phyloP scores from a whole-genome alignment of 208 protist genomes.

The Entamoeba moshkovskii region DNA sequence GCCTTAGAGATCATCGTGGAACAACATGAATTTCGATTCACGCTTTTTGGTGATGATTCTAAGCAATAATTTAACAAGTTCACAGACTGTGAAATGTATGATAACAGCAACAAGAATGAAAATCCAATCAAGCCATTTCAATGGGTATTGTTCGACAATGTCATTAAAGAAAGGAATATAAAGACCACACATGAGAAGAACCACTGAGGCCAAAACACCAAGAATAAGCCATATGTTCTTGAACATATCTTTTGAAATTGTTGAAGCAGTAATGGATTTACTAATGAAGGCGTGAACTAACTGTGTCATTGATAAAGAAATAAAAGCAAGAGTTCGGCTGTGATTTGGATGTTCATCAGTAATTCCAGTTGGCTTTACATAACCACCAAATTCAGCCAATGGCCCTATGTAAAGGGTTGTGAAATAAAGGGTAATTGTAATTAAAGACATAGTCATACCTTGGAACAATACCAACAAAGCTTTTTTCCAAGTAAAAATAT shows the following conservation, averaged over 20 bases:
- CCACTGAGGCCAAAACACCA: background rate
- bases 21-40: background rate
- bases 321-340: background rate
- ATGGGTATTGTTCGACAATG: background rate
- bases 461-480: background rate
- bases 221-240: background rate
- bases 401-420: background rate
- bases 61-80: background rate
- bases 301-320: background rate
- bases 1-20: background rate
- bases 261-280: background rate
- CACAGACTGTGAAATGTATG: background rate
- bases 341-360: background rate
- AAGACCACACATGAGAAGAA: background rate
- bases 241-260: background rate
- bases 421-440: background rate
- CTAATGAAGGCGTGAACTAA: background rate
- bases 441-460: background rate
- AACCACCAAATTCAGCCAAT: background rate
- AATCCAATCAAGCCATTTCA: background rate
- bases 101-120: background rate
- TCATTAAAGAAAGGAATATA: background rate
- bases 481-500: conserved; percentile 38
- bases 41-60: background rate
- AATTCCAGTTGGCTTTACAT: background rate